Base-by-base conservation (phyloP, 2,329 filamentous ascomycete genomes). In the Xylaria arbuscula region DNA sequence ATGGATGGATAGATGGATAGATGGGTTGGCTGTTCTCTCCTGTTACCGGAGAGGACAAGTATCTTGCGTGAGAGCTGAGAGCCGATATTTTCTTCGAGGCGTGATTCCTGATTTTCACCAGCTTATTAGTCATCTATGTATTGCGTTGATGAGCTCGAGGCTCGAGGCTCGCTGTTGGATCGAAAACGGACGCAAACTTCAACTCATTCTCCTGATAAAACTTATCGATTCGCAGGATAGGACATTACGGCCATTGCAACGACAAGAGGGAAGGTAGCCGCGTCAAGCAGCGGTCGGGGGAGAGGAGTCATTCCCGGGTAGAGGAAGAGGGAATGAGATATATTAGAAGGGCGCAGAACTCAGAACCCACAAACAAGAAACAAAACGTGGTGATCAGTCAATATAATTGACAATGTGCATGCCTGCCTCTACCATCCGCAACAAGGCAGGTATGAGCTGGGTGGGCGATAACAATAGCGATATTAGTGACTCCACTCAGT, bases 91-190 rank as follows among this genome's bases (percentile, higher is more conserved):
- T 19, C 11, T 48, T 24, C 19, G 5, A 22, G 11, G 19, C 4
- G 19, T 2, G 6, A 10, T 5, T 48, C 5, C 22, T 24, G 19
- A 22, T 8, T 11, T 22, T 3, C 10, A 48, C 45, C 19, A 24
- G 19, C 17, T 19, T 13, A 24, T 22, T n/a, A 45, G 9, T 22
- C 45, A 11, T 48, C 45, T 13, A 4, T 22, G 19, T 11, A 13
- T 2, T 22, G 4, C 11, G 15, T 11, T 19, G 28, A 48, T 10
- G 58, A n/a, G 28, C 48, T 17, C 17, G n/a, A 6, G 13, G 47
- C 19, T n/a, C n/a, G n/a, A n/a, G n/a, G n/a, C n/a, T 42, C 10
- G 42, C 36, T 54, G n/a, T 63, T 42, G 10, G 40, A 40, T 50
- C 53, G 42, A 28, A 28, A 5, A 28, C 5, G 28, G 28, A 28